Percentiles rank a stretch among this genome's conserved stretches.
These are phyloP conservation scores for Verruconis gallopava DNA, from an alignment of 2,329 filamentous ascomycete species.

Conservation along the genomic window DNA sequence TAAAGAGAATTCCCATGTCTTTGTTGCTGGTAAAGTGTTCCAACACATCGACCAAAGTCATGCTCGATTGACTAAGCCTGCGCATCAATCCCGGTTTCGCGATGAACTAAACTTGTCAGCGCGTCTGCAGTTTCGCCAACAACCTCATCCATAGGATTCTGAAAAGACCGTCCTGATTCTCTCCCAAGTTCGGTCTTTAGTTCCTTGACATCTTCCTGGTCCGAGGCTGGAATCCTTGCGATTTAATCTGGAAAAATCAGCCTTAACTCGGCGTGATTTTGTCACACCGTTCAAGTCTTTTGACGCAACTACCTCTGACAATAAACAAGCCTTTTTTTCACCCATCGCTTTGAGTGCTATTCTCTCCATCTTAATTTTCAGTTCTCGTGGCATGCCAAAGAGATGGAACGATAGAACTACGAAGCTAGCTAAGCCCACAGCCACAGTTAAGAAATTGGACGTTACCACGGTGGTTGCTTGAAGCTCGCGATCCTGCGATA, in stretches of 20 bases:
- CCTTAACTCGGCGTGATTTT: too few species aligned
- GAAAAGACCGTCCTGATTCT: conserved; percentile 19
- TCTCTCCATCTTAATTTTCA: conserved; percentile 34
- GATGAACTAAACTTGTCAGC: conserved; percentile 9
- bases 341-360: conserved; percentile 38
- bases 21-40: too few species aligned
- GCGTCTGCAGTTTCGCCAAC: conserved; percentile 11
- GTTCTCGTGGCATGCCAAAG: conserved; percentile 34
- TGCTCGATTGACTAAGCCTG: too few species aligned
- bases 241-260: conserved; percentile 18
- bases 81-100: too few species aligned
- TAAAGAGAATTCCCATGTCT: too few species aligned
- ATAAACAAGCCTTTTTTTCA: conserved; percentile 36
- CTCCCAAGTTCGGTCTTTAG: conserved; percentile 22
- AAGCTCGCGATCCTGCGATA: background rate
- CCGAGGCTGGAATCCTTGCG: conserved; percentile 17
- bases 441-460: conserved; percentile 10
- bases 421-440: conserved; percentile 24
- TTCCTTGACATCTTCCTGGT: conserved; percentile 23
- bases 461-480: background rate
- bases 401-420: conserved; percentile 30
- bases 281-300: background rate
- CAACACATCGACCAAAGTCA: too few species aligned
- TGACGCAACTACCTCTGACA: conserved; percentile 20
- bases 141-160: conserved; percentile 25